Evolutionary conservation across 495 filamentous ascomycete genomes (phyloP).

Genomic region (Penicillium bovifimosum): DNA sequence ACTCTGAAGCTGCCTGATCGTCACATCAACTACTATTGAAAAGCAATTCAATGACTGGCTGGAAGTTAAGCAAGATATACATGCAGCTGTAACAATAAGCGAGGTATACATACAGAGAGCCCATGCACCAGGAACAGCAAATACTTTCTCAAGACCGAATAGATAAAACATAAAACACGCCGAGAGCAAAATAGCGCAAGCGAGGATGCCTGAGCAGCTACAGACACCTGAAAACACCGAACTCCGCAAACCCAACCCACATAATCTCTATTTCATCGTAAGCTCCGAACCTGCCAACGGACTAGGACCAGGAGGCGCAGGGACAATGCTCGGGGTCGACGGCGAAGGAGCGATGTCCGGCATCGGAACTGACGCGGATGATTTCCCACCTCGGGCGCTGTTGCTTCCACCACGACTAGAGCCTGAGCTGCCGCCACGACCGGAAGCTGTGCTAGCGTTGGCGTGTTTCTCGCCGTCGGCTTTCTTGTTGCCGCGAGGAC

Average conservation of each 20-base stretch:
- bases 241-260: slow-evolving; percentile 1
- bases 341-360: slow-evolving; percentile 25
- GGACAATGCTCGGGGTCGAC: slow-evolving; percentile 23
- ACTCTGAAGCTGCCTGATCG: no score
- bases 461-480: slow-evolving; percentile 61
- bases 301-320: slow-evolving; percentile 22
- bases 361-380: slow-evolving; percentile 20
- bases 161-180: not conserved
- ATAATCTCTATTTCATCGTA: slow-evolving; percentile 22
- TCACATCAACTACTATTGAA: no score
- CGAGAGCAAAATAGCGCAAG: slow-evolving; percentile 1
- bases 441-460: slow-evolving; percentile 30
- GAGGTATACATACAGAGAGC: slow-evolving; percentile 6
- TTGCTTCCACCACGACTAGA: slow-evolving; percentile 31
- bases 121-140: not conserved
- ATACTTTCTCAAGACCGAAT: not conserved
- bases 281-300: slow-evolving; percentile 28
- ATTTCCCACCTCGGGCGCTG: slow-evolving; percentile 28
- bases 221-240: not conserved
- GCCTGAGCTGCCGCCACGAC: slow-evolving; percentile 21
- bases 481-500: slow-evolving; percentile 75
- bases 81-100: not conserved
- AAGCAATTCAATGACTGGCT: not conserved
- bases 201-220: not conserved
- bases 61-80: not conserved